Conservation (phyloP, 805 yeast species). For the Candida railenensis region DNA sequence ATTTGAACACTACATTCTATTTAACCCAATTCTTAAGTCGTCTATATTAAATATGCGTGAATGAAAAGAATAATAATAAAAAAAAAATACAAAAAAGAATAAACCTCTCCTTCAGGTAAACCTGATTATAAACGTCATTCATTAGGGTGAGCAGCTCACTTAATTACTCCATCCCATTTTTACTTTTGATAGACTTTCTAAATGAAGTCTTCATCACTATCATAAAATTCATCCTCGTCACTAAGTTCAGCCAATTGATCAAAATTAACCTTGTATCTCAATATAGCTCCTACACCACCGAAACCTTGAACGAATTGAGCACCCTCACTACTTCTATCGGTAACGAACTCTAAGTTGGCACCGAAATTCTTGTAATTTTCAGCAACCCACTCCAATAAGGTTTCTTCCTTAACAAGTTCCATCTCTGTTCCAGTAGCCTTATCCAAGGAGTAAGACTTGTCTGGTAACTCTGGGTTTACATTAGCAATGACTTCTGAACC, state of each 20-base stretch:
- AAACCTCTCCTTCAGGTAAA: no score
- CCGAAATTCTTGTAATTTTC: conserved; percentile 94
- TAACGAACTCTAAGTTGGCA: conserved; percentile 93
- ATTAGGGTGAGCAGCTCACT: no score
- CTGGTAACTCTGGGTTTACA: conserved; percentile 69
- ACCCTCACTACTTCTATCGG: conserved; percentile 97
- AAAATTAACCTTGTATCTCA: conserved; percentile 95
- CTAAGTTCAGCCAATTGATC: conserved; percentile 89
- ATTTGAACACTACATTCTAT: no score
- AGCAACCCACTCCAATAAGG: conserved; percentile 95
- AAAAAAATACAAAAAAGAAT: background rate
- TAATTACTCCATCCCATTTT: no score
- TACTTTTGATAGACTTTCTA: no score
- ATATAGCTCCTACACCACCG: conserved; percentile 97
- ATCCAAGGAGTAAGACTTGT: conserved; percentile 75
- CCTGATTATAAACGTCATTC: no score
- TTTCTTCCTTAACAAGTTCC: conserved; percentile 82
- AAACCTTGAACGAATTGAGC: conserved; percentile 97
- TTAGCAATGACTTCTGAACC: conserved; percentile 74
- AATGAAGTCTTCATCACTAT: conserved; percentile 56
- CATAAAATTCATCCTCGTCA: conserved; percentile 80
- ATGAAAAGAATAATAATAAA: no score
- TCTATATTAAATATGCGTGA: no score
- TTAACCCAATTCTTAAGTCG: no score
- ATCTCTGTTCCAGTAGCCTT: conserved; percentile 86